Conservation (phyloP, 495 filamentous ascomycete species). For the Penicillium cataractarum region DNA sequence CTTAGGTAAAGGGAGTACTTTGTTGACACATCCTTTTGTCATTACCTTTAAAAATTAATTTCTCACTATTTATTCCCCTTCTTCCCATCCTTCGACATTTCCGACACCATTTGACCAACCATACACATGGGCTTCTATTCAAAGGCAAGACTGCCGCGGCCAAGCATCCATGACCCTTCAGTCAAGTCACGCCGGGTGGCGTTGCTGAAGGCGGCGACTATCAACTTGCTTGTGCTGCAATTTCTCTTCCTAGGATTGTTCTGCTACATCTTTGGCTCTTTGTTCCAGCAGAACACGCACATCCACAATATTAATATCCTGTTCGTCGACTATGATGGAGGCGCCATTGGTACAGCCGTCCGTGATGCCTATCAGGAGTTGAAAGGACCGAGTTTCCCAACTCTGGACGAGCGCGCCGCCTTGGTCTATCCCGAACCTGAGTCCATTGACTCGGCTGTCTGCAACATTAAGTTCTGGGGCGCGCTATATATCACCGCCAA, state of each 20-base stretch:
- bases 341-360: constrained; percentile 46
- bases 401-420: constrained; percentile 37
- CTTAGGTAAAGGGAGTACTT: neutral
- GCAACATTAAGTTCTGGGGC: constrained; percentile 52
- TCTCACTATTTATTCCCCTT: neutral
- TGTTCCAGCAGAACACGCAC: constrained; percentile 44
- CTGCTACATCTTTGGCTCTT: constrained; percentile 50
- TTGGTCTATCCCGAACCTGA: constrained; percentile 28
- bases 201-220: constrained; percentile 21
- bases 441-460: constrained; percentile 39
- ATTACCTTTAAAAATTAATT: neutral
- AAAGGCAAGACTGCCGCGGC: constrained; percentile 25
- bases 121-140: constrained; percentile 27
- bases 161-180: constrained; percentile 28
- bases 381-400: constrained; percentile 41
- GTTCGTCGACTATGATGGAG: constrained; percentile 57
- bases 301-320: constrained; percentile 48
- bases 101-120: neutral
- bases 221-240: constrained; percentile 30
- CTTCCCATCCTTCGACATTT: neutral
- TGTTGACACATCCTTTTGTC: neutral
- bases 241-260: constrained; percentile 50
- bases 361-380: constrained; percentile 45
- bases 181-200: constrained; percentile 27
- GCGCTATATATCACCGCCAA: constrained; percentile 42